Evolutionary conservation across 108 stramenopile genomes (phyloP).

Genomic region (Schizochytrium sp.): DNA sequence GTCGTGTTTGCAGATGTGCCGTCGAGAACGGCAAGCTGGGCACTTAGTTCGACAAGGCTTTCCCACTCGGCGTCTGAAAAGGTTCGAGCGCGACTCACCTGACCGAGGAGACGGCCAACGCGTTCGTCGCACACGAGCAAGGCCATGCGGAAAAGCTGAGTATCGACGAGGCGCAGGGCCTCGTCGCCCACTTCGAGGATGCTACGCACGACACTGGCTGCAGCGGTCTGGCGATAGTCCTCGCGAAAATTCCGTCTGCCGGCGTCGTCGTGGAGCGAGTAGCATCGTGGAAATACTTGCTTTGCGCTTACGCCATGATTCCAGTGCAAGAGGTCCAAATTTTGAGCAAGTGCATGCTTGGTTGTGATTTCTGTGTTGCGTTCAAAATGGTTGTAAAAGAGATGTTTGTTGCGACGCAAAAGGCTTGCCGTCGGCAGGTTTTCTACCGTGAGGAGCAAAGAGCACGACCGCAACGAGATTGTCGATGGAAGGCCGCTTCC

Average conservation of each 20-base stretch:
- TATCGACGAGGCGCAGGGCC: not conserved
- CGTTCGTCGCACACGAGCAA: not conserved
- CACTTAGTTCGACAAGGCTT: not conserved
- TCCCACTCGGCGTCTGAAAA: not conserved
- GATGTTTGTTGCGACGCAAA: not conserved
- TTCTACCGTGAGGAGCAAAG: not conserved
- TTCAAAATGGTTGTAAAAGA: conserved; percentile 9
- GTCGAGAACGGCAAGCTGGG: not conserved
- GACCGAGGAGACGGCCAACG: not conserved
- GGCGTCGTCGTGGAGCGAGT: not conserved
- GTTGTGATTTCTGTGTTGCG: conserved; percentile 7
- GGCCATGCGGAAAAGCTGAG: not conserved
- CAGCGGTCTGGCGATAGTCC: not conserved
- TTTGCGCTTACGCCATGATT: not conserved
- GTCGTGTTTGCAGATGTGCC: not conserved
- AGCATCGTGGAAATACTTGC: not conserved
- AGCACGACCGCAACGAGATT: not conserved
- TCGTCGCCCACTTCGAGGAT: not conserved
- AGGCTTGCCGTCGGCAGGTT: not conserved
- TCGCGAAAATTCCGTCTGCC: not conserved
- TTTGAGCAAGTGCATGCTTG: not conserved
- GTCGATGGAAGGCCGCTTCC: not conserved
- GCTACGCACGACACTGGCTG: not conserved
- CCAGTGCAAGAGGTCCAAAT: not conserved
- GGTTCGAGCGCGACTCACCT: not conserved